phyloP scores from a whole-genome alignment of 2,329 filamentous ascomycete species.

The Trichoderma endophyticum region DNA sequence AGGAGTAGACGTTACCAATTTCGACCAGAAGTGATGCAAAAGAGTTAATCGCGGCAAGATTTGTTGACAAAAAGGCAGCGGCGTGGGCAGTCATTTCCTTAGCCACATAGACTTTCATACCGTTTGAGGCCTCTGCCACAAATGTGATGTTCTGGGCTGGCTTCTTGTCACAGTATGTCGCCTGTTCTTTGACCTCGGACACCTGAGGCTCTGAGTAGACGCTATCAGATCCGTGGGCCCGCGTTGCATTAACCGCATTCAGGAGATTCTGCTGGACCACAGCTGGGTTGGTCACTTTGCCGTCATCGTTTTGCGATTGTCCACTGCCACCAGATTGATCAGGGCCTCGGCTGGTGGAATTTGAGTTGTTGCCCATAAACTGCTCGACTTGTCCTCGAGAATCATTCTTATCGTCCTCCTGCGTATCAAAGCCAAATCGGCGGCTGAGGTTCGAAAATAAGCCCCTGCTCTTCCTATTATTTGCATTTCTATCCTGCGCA shows the following conservation, averaged over 20 bases:
- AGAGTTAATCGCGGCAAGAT: slow-evolving; percentile 60
- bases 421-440: slow-evolving; percentile 63
- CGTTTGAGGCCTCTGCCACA: slow-evolving; percentile 65
- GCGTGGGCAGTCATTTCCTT: slow-evolving; percentile 49
- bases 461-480: slow-evolving; percentile 47
- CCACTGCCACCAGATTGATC: slow-evolving; percentile 18
- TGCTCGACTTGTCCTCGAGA: slow-evolving; percentile 42
- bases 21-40: slow-evolving; percentile 71
- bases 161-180: slow-evolving; percentile 79
- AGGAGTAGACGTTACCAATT: slow-evolving; percentile 67
- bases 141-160: slow-evolving; percentile 71
- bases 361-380: slow-evolving; percentile 37
- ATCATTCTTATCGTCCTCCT: slow-evolving; percentile 36
- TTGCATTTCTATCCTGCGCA: slow-evolving; percentile 31
- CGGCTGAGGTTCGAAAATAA: slow-evolving; percentile 68
- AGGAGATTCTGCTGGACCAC: slow-evolving; percentile 67
- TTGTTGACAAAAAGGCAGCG: slow-evolving; percentile 54
- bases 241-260: slow-evolving; percentile 74
- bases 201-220: slow-evolving; percentile 73
- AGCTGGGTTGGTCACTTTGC: slow-evolving; percentile 57
- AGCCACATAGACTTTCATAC: slow-evolving; percentile 71
- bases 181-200: slow-evolving; percentile 73
- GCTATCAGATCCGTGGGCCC: slow-evolving; percentile 68
- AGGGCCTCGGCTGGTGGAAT: slow-evolving; percentile 6
- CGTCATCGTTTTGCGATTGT: slow-evolving; percentile 39